Base-by-base conservation (phyloP, 2,329 filamentous ascomycete species). In the Aspergillus cejpii region DNA sequence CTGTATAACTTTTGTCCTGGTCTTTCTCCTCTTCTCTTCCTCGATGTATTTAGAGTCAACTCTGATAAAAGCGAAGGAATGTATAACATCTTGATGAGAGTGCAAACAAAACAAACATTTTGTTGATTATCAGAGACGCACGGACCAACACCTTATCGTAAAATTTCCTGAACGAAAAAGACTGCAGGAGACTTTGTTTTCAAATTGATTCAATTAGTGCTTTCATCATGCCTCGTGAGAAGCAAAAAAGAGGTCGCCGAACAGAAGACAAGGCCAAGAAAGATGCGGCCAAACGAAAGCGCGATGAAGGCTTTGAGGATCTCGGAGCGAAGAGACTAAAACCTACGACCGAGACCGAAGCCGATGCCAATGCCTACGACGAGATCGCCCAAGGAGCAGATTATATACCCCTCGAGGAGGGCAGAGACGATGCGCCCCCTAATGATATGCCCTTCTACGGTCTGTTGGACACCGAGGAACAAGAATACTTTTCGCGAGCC, bases 401-500 rank as follows among this genome's bases (percentile, higher is more conserved):
- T 48, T 71, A 65, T 42, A 69, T 73, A 46, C 56, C 65, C 14
- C 53, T 73, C 31, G 51, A 52, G 15, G 58, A 52, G 2, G 53
- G 48, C n/a, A 45, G 58, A 27, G 47, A 61, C 28, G 62, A 59
- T 27, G 62, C 28, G 4, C 38, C 41, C 1, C 36, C 58, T 2
- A 68, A 67, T 7, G 85, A 87, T 48, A 79, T 75, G 55, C 82
- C 87, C 45, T 98, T 95, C 72, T 97, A 94, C 59, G 92, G 92
- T 52, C 83, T 96, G 74, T 82, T 98, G 20, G 85, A 88, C 58
- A 84, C 94, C 43, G 81, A 94, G 54, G 92, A 98, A 72, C 88
- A 95, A 63, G 90, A 96, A 66, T 96, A 96, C 67, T 98, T 97
- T 68, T 84, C 87, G 54, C 81, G 82, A 38, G 89, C 90, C 43